These are phyloP conservation scores for Grosmannia huntii DNA, from an alignment of 2,329 filamentous ascomycete genomes.

Conservation along the genomic window DNA sequence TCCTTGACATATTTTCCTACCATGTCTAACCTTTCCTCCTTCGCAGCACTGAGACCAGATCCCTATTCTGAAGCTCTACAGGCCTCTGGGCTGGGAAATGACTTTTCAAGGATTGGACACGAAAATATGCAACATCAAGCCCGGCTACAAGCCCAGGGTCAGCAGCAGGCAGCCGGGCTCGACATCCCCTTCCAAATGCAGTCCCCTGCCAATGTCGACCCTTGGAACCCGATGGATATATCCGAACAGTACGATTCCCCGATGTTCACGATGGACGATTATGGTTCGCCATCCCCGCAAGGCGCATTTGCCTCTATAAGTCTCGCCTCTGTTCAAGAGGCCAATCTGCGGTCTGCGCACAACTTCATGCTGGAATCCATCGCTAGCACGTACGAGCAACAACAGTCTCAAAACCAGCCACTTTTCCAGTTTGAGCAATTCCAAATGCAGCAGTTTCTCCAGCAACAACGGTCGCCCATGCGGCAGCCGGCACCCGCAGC, in stretches of 20 bases:
- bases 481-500: neutral
- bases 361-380: slow-evolving; percentile 16
- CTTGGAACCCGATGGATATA: slow-evolving; percentile 29
- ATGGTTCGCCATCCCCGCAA: slow-evolving; percentile 19
- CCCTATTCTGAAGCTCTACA: neutral
- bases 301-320: slow-evolving; percentile 11
- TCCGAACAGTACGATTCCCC: slow-evolving; percentile 19
- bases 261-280: slow-evolving; percentile 25
- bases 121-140: neutral
- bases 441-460: neutral
- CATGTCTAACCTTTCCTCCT: neutral
- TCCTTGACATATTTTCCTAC: neutral
- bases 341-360: slow-evolving; percentile 18
- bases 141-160: neutral
- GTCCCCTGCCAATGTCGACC: slow-evolving; percentile 22
- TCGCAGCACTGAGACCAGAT: neutral
- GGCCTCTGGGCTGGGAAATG: neutral
- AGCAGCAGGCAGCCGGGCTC: slow-evolving; percentile 15
- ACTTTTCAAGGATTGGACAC: neutral
- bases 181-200: slow-evolving; percentile 26
- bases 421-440: neutral
- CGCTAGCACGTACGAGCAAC: slow-evolving; percentile 4
- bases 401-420: neutral
- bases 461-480: neutral
- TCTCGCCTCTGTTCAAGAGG: slow-evolving; percentile 14